phyloP scores from a whole-genome alignment of 352 stramenopile genomes.

The Peronospora destructor region DNA sequence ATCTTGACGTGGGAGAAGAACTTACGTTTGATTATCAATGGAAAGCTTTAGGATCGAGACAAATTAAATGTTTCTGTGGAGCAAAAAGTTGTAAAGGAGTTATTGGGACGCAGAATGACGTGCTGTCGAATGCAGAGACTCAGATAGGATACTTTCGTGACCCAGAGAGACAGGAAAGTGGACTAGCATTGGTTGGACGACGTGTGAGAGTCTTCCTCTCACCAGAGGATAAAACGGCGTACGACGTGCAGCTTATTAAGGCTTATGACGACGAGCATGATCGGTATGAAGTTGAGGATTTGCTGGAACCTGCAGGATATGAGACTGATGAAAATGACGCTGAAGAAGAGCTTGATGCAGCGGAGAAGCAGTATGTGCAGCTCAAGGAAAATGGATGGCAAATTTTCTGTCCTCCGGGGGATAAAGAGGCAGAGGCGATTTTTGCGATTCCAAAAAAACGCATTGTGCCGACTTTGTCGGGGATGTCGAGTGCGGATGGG shows the following conservation, averaged over 20 bases:
- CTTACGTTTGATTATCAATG: conserved; percentile 96
- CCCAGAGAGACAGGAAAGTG: conserved; percentile 45
- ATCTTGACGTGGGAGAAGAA: conserved; percentile 87
- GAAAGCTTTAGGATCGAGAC: conserved; percentile 74
- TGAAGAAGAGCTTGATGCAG: conserved; percentile 31
- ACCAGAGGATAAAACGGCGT: conserved; percentile 46
- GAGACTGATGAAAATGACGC: conserved; percentile 31
- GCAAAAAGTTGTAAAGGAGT: conserved; percentile 65
- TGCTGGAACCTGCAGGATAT: conserved; percentile 25
- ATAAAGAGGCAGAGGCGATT: conserved; percentile 48
- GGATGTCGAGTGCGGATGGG: conserved; percentile 17
- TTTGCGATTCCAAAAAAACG: conserved; percentile 80
- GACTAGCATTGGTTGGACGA: conserved; percentile 38
- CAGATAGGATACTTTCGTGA: conserved; percentile 60
- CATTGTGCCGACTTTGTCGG: conserved; percentile 8
- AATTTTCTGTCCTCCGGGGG: conserved; percentile 56
- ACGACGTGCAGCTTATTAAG: conserved; percentile 45
- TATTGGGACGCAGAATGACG: conserved; percentile 53
- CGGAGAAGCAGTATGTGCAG: conserved; percentile 32
- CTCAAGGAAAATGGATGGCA: conserved; percentile 54
- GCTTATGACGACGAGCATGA: conserved; percentile 38
- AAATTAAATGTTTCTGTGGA: conserved; percentile 76
- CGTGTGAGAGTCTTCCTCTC: conserved; percentile 64
- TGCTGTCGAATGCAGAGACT: conserved; percentile 28
- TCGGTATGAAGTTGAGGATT: conserved; percentile 48